These are phyloP conservation scores for Pleurotus tuber-regium DNA, from an alignment of 768 basidiomycete genomes.

Conservation along the genomic window DNA sequence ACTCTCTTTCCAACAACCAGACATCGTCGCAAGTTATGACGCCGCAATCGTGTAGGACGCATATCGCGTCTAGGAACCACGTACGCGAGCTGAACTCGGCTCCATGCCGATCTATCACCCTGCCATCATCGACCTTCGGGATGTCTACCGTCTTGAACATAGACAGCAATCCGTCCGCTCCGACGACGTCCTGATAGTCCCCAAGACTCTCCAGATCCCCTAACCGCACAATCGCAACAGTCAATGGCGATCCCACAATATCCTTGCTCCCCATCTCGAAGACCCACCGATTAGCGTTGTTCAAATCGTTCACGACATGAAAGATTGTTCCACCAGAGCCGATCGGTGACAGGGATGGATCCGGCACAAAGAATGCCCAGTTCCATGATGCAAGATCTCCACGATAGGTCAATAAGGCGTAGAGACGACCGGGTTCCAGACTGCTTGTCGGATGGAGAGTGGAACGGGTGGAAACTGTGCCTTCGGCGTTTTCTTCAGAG, in stretches of 20 bases:
- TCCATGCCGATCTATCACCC: conserved; percentile 15
- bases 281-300: conserved; percentile 33
- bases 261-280: conserved; percentile 36
- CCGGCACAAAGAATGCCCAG: conserved; percentile 47
- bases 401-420: conserved; percentile 43
- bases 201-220: conserved; percentile 41
- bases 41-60: conserved; percentile 45
- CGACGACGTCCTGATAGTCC: conserved; percentile 40
- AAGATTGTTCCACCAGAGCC: conserved; percentile 43
- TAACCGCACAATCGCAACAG: conserved; percentile 43
- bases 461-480: not conserved
- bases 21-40: conserved; percentile 47
- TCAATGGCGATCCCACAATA: conserved; percentile 36
- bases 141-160: conserved; percentile 44
- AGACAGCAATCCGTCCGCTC: conserved; percentile 35
- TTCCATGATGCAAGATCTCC: conserved; percentile 49
- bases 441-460: conserved; percentile 7
- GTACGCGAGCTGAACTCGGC: conserved; percentile 42
- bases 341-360: conserved; percentile 36
- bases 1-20: conserved; percentile 45
- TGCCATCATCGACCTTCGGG: conserved; percentile 26
- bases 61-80: conserved; percentile 49
- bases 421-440: conserved; percentile 38
- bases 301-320: conserved; percentile 36
- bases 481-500: not conserved